A percentile compares a stretch with the other conserved stretches of the same genome.
These are phyloP conservation scores for Borealophlyctis nickersoniae DNA, from an alignment of 192 early-diverging fungal genomes.

Conservation along the genomic window DNA sequence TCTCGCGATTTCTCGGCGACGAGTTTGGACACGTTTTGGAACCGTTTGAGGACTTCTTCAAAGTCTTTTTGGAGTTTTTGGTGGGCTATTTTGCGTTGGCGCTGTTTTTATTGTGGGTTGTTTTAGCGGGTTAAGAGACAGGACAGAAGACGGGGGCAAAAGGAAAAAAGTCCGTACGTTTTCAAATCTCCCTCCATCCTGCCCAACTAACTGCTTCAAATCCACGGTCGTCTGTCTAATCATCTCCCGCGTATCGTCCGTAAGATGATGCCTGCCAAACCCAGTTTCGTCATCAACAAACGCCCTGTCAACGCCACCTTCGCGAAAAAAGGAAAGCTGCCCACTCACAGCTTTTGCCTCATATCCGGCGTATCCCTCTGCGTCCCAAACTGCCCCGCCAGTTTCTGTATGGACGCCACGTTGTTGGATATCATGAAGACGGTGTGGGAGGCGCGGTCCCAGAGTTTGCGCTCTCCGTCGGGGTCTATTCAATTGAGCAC, in stretches of 20 bases:
- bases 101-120: conserved; percentile 26
- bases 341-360: conserved; percentile 66
- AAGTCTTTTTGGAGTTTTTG: conserved; percentile 95
- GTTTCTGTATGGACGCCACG: conserved; percentile 76
- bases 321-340: no score
- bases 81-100: conserved; percentile 80
- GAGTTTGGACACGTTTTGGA: conserved; percentile 78
- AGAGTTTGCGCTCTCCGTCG: conserved; percentile 27
- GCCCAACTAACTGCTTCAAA: conserved; percentile 65
- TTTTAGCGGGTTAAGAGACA: not conserved
- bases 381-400: conserved; percentile 74
- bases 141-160: not conserved
- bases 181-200: conserved; percentile 22
- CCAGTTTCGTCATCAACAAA: no score
- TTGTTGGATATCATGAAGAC: conserved; percentile 84
- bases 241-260: conserved; percentile 76
- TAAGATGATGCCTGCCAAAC: conserved; percentile 69
- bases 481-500: not conserved
- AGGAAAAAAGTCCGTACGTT: conserved; percentile 11
- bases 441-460: conserved; percentile 74
- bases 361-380: conserved; percentile 72
- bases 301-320: not conserved
- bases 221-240: conserved; percentile 75
- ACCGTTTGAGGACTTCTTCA: conserved; percentile 84
- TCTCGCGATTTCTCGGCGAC: conserved; percentile 82